Evolutionary conservation across 108 stramenopile genomes (phyloP).

Genomic region (Cyclostephanos tholiformis): DNA sequence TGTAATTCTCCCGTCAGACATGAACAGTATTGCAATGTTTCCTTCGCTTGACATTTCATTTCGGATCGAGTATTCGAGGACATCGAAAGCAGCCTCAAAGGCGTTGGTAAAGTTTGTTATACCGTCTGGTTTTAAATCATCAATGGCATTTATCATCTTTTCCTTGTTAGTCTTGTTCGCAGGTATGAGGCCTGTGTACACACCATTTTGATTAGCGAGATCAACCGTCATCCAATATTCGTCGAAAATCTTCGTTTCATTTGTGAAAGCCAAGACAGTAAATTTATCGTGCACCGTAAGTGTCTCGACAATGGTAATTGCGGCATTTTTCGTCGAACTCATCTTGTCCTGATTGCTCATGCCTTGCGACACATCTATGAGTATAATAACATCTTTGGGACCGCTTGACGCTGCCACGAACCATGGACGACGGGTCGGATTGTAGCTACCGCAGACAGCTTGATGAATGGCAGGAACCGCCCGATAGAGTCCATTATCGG

Average conservation of each 20-base stretch:
- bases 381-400: conserved; percentile 43
- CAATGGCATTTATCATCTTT: conserved; percentile 19
- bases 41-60: conserved; percentile 28
- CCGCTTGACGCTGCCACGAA: conserved; percentile 62
- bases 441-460: conserved; percentile 33
- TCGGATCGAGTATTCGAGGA: conserved; percentile 6
- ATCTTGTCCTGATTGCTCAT: not conserved
- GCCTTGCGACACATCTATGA: not conserved
- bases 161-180: conserved; percentile 48
- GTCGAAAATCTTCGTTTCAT: not conserved
- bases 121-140: conserved; percentile 9
- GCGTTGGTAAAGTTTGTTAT: conserved; percentile 47
- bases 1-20: conserved; percentile 48
- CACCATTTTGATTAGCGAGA: conserved; percentile 9
- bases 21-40: conserved; percentile 44
- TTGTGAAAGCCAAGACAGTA: conserved; percentile 44
- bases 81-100: conserved; percentile 33
- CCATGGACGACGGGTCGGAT: conserved; percentile 58
- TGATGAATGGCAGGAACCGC: conserved; percentile 34
- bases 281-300: conserved; percentile 53
- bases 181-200: conserved; percentile 10
- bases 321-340: conserved; percentile 18
- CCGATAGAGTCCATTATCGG: conserved; percentile 48
- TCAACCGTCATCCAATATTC: not conserved
- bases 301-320: conserved; percentile 49